Evolutionary conservation across 768 basidiomycete species (phyloP), one percentile per base, ranked within the genome.

Genomic region (Trametes cingulata): DNA sequence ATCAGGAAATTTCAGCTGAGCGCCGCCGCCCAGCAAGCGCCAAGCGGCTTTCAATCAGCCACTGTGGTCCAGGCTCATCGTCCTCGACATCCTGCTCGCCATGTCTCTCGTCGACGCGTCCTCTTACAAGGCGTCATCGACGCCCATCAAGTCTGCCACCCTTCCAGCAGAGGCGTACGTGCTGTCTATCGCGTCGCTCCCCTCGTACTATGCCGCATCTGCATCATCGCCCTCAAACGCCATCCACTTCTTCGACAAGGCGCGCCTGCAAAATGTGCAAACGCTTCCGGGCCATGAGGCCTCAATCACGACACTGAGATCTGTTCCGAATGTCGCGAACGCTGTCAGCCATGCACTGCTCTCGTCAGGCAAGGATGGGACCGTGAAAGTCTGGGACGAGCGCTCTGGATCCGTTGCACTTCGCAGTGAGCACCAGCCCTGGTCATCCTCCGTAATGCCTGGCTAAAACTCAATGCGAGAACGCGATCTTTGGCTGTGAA

Each of bases 371-470:
- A 83, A 80, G 64, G 90, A 92, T 63, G 90, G 90, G 1, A 77
- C 78, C 52, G 82, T 93, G 55, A 84, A 82, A 60, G 78, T 85
- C 29, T 93, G 91, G 91, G 91, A 93, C 70, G 82, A 83, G 55
- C 82, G 91, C 57, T 76, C 82, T 36, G 69, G 75, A 29, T 33
- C 80, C 6, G 74, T 78, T 49, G 74, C 78, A 47, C 79, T 88
- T 36, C 82, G 84, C 77, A 82, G 90, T 92, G 67, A 73, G 87
- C 77, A 40, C 35, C 37, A 43, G 43, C 29, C 42, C 15, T 43
- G n/a, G 35, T 12, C 15, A 43, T 52, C 27, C n/a, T 40, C 50
- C 40, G 25, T 27, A 49, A 61, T 59, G 60, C 57, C 24, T 51
- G 62, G 60, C 70, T 71, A 63, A 64, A 65, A 68, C 68, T 71